Conservation (phyloP, 2,329 filamentous ascomycete genomes). For the Fragosphaeria purpurea region DNA sequence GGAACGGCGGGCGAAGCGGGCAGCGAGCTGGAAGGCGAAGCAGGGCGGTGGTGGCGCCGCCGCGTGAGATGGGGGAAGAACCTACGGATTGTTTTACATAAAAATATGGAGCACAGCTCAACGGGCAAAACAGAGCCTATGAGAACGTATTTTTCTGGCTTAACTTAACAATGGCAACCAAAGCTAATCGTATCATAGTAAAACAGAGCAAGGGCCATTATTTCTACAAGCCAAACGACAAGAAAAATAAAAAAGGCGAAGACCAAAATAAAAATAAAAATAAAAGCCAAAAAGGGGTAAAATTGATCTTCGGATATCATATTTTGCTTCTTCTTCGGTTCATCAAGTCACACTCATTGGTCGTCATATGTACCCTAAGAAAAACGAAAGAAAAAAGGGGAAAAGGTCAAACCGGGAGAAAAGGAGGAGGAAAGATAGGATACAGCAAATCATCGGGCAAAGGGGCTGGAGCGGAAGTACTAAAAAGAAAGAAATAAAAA, state of each 20-base stretch:
- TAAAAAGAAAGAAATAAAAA: not conserved
- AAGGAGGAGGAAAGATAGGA: not conserved
- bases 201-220: no score
- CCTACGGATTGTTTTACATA: no score
- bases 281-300: not conserved
- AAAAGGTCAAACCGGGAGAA: not conserved
- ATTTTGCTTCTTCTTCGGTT: not conserved
- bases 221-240: no score
- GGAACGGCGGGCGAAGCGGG: slow-evolving; percentile 15
- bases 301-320: slow-evolving; percentile 1
- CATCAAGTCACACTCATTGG: slow-evolving; percentile 5
- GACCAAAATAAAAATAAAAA: not conserved
- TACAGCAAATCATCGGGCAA: not conserved
- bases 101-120: no score
- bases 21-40: slow-evolving; percentile 12
- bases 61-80: no score
- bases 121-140: no score
- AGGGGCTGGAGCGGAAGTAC: not conserved
- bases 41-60: slow-evolving; percentile 1
- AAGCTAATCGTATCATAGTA: no score
- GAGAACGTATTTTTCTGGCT: not conserved
- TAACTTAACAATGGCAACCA: not conserved
- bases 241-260: no score
- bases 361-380: slow-evolving; percentile 7
- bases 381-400: not conserved